These are phyloP conservation scores for Cadophora sp. DNA, from an alignment of 2,329 filamentous ascomycete genomes.

Conservation along the genomic window DNA sequence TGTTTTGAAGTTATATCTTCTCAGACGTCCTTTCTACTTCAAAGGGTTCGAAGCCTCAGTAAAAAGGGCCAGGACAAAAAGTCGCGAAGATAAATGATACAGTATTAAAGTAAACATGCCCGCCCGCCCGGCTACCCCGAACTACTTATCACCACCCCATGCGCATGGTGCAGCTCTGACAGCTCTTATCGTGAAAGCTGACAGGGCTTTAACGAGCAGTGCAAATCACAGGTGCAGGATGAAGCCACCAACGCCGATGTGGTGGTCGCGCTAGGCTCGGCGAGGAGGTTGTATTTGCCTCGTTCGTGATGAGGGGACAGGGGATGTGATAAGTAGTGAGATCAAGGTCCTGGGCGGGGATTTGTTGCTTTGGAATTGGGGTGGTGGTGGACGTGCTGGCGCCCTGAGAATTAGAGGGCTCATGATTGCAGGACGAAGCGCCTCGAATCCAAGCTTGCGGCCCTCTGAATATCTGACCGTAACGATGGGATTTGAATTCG, in stretches of 20 bases:
- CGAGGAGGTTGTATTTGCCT: constrained; percentile 4
- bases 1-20: neutral
- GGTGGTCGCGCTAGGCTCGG: neutral
- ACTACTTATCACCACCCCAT: neutral
- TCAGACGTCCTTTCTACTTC: neutral
- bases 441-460: no score
- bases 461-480: no score
- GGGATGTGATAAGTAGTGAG: neutral
- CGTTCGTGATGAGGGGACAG: neutral
- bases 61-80: neutral
- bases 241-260: neutral
- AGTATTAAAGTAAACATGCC: neutral
- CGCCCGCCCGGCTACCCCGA: constrained; percentile 3
- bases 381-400: no score
- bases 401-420: no score
- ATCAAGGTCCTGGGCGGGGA: neutral
- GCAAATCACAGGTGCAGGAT: no score
- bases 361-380: no score
- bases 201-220: no score
- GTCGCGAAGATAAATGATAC: neutral
- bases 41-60: neutral
- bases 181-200: neutral
- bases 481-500: no score
- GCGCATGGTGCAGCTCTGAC: neutral
- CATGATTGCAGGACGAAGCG: no score